Evolutionary conservation across 352 stramenopile genomes (phyloP), one percentile per base, ranked within the genome.

Genomic region (Phytopythium kandeliae): DNA sequence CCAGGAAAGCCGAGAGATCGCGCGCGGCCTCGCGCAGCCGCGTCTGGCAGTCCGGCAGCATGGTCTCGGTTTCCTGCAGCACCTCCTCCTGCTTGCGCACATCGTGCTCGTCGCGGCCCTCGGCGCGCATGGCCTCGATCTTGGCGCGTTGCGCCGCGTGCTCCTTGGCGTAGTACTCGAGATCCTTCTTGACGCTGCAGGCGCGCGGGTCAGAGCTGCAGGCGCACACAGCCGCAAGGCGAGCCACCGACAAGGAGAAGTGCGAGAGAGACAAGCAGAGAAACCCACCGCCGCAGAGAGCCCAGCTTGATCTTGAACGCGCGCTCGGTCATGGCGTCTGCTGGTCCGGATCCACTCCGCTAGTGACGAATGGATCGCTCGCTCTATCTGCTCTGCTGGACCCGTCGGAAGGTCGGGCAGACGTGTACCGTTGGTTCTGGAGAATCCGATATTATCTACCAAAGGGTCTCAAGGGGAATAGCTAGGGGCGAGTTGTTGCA

Each of bases 301-400:
- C 78, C 78, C 55, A 92, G 78, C 70, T 92, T 92, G 64, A 92
- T 85, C 74, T 86, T 86, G 60, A 92, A 82, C 54, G 86, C 63
- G 40, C 73, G 67, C 51, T 89, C 78, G 8, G 71, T 49, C 81
- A 89, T 86, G 41, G 17, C 25, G 41, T 48, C 24, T 11, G n/a
- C n/a, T n/a, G n/a, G n/a, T n/a, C n/a, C n/a, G n/a, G n/a, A n/a
- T n/a, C n/a, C n/a, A n/a, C n/a, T n/a, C n/a, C n/a, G n/a, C n/a
- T n/a, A n/a, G n/a, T n/a, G 28, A 31, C 9, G 28, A 9, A 31
- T 31, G 28, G 28, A 31, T n/a, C n/a, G n/a, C n/a, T n/a, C n/a
- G n/a, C n/a, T n/a, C n/a, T n/a, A n/a, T n/a, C n/a, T n/a, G n/a
- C n/a, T n/a, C n/a, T n/a, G n/a, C n/a, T n/a, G n/a, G n/a, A n/a